Evolutionary conservation across 1,284 basidiomycete species (phyloP).

Genomic region (Sporisorium sorghi): DNA sequence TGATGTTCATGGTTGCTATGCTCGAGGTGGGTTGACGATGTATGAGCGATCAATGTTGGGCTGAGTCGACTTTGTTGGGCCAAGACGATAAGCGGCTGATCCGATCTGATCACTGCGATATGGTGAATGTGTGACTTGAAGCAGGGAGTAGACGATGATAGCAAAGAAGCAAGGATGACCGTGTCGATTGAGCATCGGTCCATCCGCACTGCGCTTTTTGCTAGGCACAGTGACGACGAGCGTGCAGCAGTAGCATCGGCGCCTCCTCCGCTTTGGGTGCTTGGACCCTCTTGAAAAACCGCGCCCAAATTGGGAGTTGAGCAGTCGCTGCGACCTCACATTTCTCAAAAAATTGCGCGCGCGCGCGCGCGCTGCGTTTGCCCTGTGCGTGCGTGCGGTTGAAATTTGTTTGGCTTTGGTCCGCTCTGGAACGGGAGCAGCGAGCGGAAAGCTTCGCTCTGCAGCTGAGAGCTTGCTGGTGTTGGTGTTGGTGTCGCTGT

Average conservation of each 20-base stretch:
- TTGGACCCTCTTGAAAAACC: neutral
- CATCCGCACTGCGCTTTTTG: neutral
- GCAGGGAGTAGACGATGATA: neutral
- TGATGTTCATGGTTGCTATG: slow-evolving; percentile 54
- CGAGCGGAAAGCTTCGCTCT: neutral
- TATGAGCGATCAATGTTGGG: no score
- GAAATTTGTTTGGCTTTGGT: neutral
- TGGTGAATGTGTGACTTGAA: neutral
- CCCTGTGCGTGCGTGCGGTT: neutral
- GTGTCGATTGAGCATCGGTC: neutral
- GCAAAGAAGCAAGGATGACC: neutral
- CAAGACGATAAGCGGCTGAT: neutral
- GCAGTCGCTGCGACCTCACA: slow-evolving; percentile 1
- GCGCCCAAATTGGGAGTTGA: neutral
- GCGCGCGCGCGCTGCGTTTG: no score
- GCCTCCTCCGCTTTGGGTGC: neutral
- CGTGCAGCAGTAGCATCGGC: no score
- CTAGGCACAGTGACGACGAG: no score
- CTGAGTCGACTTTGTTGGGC: neutral
- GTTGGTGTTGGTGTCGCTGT: neutral
- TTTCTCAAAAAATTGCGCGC: neutral
- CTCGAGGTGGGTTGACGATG: neutral
- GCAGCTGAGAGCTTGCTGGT: neutral
- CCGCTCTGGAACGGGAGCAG: neutral
- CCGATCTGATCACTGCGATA: neutral